Percentiles rank a stretch among this genome's conserved stretches.
These are phyloP conservation scores for Coniochaeta ligniaria DNA, from an alignment of 2,329 filamentous ascomycete species.

Conservation along the genomic window DNA sequence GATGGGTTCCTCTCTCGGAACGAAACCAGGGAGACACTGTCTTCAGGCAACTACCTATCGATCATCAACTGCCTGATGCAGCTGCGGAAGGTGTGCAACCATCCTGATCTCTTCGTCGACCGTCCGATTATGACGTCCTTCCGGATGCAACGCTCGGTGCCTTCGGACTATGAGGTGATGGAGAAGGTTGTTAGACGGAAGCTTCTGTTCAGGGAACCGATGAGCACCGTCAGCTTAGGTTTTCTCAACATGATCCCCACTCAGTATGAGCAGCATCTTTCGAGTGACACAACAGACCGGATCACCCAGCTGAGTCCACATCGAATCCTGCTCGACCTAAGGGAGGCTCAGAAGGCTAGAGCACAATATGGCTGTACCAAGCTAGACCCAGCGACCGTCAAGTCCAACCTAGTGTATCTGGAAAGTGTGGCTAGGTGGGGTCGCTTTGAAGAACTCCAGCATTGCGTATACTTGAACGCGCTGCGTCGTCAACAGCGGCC, in stretches of 20 bases:
- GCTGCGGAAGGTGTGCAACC: slow-evolving; percentile 94
- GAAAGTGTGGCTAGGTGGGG: slow-evolving; percentile 64
- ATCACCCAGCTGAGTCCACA: slow-evolving; percentile 65
- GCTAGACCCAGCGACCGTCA: slow-evolving; percentile 60
- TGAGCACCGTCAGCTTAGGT: slow-evolving; percentile 60
- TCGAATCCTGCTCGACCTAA: slow-evolving; percentile 59
- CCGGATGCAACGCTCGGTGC: slow-evolving; percentile 75
- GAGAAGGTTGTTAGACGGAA: slow-evolving; percentile 63
- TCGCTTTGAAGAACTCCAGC: slow-evolving; percentile 71
- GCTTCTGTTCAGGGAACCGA: slow-evolving; percentile 54
- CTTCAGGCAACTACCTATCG: slow-evolving; percentile 91
- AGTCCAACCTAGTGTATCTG: slow-evolving; percentile 64
- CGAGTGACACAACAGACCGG: slow-evolving; percentile 42
- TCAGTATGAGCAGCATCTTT: slow-evolving; percentile 55
- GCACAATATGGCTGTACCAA: slow-evolving; percentile 46
- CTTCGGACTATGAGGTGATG: slow-evolving; percentile 65
- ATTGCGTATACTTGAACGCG: slow-evolving; percentile 73
- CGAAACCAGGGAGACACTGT: slow-evolving; percentile 81
- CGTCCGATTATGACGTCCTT: slow-evolving; percentile 96
- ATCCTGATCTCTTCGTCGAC: slow-evolving; percentile 94
- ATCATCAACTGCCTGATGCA: slow-evolving; percentile 99
- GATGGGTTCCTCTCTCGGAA: slow-evolving; percentile 90
- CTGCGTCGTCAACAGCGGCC: slow-evolving; percentile 74
- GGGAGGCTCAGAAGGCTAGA: slow-evolving; percentile 60
- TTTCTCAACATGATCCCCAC: slow-evolving; percentile 76